Base-by-base conservation (phyloP, 208 protist species). In the Acanthamoeba castellanii region DNA sequence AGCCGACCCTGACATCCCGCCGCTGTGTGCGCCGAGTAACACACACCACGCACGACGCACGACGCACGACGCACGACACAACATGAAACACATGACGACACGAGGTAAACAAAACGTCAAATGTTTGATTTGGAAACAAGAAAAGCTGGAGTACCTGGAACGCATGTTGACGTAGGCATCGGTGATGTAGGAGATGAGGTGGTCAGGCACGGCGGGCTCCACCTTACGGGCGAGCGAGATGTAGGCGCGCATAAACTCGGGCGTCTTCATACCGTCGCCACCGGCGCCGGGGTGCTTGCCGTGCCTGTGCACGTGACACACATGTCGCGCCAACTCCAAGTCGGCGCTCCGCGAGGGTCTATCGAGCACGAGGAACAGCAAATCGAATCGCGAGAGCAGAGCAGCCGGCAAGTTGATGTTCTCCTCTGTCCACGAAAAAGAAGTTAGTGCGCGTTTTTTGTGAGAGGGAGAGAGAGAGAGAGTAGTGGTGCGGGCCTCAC, bases 391-490 rank as follows among this genome's bases (percentile, higher is more conserved):
- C 13, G 99, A 99, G 30, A 99, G 97, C 22, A 99, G 97, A 11
- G 99, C 98, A 37, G 98, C 98, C 30, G 99, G 99, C 16, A 99
- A 96, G 95, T 99, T 99, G 90, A 99, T 99, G 96, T 99, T 99
- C 82, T 99, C 98, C n/a, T 97, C 98, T 9, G 98, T 98, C 98
- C 98, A 55, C 92, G 95, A 92, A 84, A 55, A 55, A 55, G 13
- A 9, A 55, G 14, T 55, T 11, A 0, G 50, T 55, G 7, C 8
- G 70, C 7, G n/a, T 14, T n/a, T 88, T 1, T 22, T 87, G 32
- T 84, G 76, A 85, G 11, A 95, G 6, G n/a, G 52, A 16, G 68
- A 47, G 82, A 64, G 34, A 16, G 30, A 27, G 66, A 81, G 20
- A 81, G 3, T 42, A 88, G 18, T 30, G 70, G 52, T 16, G 37